Evolutionary conservation across 495 filamentous ascomycete genomes (phyloP), one percentile per base, ranked within the genome.

Genomic region (Xylaria sp.): DNA sequence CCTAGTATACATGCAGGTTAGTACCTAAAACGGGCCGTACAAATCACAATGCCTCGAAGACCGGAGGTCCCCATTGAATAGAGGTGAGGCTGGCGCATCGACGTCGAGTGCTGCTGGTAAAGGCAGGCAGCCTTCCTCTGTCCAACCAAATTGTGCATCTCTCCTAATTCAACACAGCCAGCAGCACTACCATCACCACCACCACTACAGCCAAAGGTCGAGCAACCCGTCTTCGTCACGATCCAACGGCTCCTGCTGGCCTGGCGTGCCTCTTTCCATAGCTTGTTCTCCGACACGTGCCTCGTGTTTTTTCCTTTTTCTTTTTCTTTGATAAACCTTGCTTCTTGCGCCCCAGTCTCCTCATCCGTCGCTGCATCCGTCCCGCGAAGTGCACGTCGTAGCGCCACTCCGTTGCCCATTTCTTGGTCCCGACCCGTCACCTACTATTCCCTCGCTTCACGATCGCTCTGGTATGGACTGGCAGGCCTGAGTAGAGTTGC

Each of bases 401-500:
- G 37, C 21, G 37, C 29, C 11, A 17, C 5, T 62, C 37, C 59
- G 35, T 43, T 26, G 63, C 31, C 31, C 31, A 40, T 53, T 7
- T 29, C 12, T 33, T 19, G 21, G 6, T 41, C 4, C 1, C 21
- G 33, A 31, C 24, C 52, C 11, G 11, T 63, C 40, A 46, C 33
- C 58, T n/a, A 44, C 35, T 15, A 17, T 70, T 46, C 24, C n/a
- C 44, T 52, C 44, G 26, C 66, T 43, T 44, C 46, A 33, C n/a
- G n/a, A 35, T 43, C 15, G 8, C 21, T 40, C 24, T 70, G 69
- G 76, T 61, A 71, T 76, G 71, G 68, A 66, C 35, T 64, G 57
- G 43, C 69, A 37, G 48, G 70, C 67, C 73, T 48, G 55, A 29
- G 63, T 67, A 72, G 67, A 67, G 55, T 71, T 55, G 66, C 58